Evolutionary conservation across 2,329 filamentous ascomycete species (phyloP).

Genomic region (Aspergillus oerlinghausenensis): DNA sequence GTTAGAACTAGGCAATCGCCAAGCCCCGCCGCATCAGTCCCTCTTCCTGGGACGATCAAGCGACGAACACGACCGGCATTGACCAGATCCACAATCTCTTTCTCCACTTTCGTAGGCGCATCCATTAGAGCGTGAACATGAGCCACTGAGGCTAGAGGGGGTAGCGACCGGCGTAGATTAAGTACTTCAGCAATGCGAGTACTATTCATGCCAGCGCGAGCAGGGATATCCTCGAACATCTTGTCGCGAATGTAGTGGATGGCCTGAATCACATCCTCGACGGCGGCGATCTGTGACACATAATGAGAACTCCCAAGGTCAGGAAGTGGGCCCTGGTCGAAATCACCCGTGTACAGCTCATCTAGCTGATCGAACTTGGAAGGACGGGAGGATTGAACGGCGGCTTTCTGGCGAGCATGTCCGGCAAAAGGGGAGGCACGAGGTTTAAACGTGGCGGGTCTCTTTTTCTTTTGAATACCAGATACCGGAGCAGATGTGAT

Average conservation of each 20-base stretch:
- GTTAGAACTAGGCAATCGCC: conserved; percentile 56
- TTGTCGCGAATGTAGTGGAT: conserved; percentile 49
- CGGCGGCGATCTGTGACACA: conserved; percentile 44
- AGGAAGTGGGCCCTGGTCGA: conserved; percentile 41
- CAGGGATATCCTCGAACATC: conserved; percentile 55
- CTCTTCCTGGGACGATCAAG: conserved; percentile 54
- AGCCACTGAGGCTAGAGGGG: conserved; percentile 56
- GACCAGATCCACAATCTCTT: conserved; percentile 53
- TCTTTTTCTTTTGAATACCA: conserved; percentile 40
- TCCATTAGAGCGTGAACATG: conserved; percentile 56
- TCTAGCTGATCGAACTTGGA: conserved; percentile 19
- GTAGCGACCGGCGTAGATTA: conserved; percentile 51
- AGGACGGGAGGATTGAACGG: conserved; percentile 19
- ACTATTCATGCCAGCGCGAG: conserved; percentile 57
- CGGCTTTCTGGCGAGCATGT: conserved; percentile 39
- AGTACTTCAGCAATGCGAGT: conserved; percentile 56
- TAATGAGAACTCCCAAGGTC: conserved; percentile 50
- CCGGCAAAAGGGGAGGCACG: conserved; percentile 39
- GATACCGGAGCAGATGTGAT: conserved; percentile 46
- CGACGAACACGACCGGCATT: conserved; percentile 49
- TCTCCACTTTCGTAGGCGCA: conserved; percentile 55
- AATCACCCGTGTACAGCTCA: conserved; percentile 18
- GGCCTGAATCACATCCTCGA: conserved; percentile 49
- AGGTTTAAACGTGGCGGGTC: conserved; percentile 21
- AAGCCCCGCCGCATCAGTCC: conserved; percentile 51